Evolutionary conservation across 116 monocot genomes (phyloP).

Genomic region (Cymodocea nodosa): DNA sequence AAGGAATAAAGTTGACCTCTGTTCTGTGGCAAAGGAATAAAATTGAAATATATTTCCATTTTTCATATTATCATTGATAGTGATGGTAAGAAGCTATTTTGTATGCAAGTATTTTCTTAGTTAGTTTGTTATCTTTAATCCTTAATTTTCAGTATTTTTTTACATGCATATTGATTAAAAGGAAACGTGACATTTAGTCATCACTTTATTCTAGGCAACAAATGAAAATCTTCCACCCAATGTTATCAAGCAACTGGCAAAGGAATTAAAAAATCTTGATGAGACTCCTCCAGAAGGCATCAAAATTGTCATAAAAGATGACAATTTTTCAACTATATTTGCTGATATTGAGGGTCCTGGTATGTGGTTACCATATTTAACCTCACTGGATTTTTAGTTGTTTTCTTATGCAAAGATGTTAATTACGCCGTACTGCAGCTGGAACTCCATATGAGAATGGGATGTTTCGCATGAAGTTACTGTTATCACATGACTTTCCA

Average conservation of each 20-base stretch:
- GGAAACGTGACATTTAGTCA: too few species aligned
- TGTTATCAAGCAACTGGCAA: slow-evolving; percentile 58
- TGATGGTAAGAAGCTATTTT: too few species aligned
- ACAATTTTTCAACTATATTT: slow-evolving; percentile 64
- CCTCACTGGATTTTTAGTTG: neutral
- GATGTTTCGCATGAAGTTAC: slow-evolving; percentile 50
- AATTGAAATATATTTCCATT: too few species aligned
- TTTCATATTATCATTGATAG: too few species aligned
- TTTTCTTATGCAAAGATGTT: neutral
- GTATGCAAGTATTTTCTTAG: too few species aligned
- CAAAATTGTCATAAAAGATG: slow-evolving; percentile 55
- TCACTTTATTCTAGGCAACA: slow-evolving; percentile 27
- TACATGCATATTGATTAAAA: neutral
- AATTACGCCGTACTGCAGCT: slow-evolving; percentile 17
- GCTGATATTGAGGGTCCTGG: slow-evolving; percentile 81
- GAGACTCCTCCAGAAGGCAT: slow-evolving; percentile 75
- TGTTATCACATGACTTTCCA: slow-evolving; percentile 54
- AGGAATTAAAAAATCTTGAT: slow-evolving; percentile 61
- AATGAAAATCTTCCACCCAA: slow-evolving; percentile 73
- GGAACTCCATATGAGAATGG: slow-evolving; percentile 83
- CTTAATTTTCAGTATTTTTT: neutral
- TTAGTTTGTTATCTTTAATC: neutral
- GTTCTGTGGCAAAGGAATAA: too few species aligned
- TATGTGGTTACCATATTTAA: slow-evolving; percentile 4
- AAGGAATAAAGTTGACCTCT: too few species aligned